Evolutionary conservation across 2,329 filamentous ascomycete species (phyloP).

Genomic region (Diaporthe aspalathi): DNA sequence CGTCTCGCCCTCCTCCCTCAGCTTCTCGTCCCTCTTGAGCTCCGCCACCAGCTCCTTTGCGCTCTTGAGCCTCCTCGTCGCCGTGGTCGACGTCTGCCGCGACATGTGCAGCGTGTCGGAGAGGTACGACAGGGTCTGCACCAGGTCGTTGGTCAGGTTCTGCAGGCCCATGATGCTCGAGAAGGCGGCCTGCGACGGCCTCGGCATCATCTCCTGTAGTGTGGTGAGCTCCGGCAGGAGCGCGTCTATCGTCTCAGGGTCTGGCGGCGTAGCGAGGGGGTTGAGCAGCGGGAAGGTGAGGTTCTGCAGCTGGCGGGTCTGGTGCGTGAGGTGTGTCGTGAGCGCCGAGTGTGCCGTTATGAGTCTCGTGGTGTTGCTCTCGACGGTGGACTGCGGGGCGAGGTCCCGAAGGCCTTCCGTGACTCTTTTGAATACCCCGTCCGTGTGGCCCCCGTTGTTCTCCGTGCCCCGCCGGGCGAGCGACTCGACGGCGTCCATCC

Average conservation of each 20-base stretch:
- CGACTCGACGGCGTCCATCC: constrained; percentile 79
- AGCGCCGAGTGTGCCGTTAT: constrained; percentile 81
- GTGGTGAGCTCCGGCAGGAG: constrained; percentile 75
- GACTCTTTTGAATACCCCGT: constrained; percentile 75
- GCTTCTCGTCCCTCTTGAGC: constrained; percentile 84
- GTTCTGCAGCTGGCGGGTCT: constrained; percentile 80
- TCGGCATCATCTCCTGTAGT: constrained; percentile 75
- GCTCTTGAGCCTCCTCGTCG: constrained; percentile 80
- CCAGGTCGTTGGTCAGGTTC: constrained; percentile 76
- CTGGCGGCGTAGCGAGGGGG: constrained; percentile 72
- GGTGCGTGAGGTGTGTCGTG: constrained; percentile 79
- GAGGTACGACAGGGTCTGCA: constrained; percentile 85
- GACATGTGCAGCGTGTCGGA: constrained; percentile 96
- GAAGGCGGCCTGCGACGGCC: constrained; percentile 70
- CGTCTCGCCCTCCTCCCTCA: constrained; percentile 81
- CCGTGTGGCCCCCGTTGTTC: constrained; percentile 71
- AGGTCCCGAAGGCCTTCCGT: constrained; percentile 77
- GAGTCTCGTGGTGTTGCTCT: constrained; percentile 77
- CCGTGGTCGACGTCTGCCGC: constrained; percentile 85
- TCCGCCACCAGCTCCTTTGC: constrained; percentile 89
- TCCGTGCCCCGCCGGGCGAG: constrained; percentile 75
- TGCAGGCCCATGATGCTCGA: constrained; percentile 76
- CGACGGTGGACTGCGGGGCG: constrained; percentile 78
- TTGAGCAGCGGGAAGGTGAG: constrained; percentile 78
- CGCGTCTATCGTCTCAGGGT: constrained; percentile 73